Evolutionary conservation across 2,329 filamentous ascomycete genomes (phyloP).

Genomic region (Alternaria conjuncta): DNA sequence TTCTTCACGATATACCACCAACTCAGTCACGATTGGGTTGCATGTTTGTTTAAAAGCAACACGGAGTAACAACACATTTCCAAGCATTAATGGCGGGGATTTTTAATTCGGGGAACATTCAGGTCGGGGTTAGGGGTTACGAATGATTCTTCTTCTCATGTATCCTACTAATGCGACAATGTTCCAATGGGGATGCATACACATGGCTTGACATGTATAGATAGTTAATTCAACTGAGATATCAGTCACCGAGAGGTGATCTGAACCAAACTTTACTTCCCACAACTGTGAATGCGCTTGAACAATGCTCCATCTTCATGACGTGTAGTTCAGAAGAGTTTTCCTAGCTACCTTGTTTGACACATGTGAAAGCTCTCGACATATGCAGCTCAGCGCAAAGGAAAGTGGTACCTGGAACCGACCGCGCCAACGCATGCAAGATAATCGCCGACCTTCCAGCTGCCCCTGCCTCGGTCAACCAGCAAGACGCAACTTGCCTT

Average conservation of each 20-base stretch:
- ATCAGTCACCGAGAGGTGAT: neutral
- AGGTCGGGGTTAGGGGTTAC: neutral
- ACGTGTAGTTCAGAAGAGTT: neutral
- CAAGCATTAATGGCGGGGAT: conserved; percentile 9
- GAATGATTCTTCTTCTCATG: neutral
- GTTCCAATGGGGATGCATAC: neutral
- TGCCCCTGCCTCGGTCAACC: neutral
- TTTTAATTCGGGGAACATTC: conserved; percentile 5
- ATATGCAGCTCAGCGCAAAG: neutral
- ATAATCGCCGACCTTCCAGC: neutral
- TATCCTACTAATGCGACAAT: conserved; percentile 7
- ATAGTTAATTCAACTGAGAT: conserved; percentile 2
- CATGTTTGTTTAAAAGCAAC: conserved; percentile 6
- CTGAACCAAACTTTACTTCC: neutral
- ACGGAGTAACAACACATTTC: conserved; percentile 9
- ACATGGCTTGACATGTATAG: conserved; percentile 1
- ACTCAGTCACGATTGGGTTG: conserved; percentile 7
- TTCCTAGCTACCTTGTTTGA: neutral
- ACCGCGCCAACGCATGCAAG: neutral
- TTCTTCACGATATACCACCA: conserved; percentile 10
- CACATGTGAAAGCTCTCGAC: neutral
- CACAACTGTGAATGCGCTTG: neutral
- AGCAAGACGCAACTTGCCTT: neutral
- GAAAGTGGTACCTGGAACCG: neutral
- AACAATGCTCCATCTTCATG: neutral